phyloP scores from a whole-genome alignment of 1,284 basidiomycete species.

The Sanghuangporus sanghuang region DNA sequence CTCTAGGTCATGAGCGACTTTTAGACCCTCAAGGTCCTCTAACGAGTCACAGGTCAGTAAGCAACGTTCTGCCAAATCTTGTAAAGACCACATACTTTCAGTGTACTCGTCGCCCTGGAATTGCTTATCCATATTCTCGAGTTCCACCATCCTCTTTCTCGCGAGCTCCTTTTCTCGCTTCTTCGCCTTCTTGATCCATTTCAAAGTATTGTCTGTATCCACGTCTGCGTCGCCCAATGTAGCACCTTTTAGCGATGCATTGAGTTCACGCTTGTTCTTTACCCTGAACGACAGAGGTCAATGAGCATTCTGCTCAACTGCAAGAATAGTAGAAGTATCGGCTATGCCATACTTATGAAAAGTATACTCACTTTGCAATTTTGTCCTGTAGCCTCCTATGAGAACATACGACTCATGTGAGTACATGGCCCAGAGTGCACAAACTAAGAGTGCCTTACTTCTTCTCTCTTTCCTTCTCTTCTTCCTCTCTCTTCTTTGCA shows the following conservation, averaged over 20 bases:
- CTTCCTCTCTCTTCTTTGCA: slow-evolving; percentile 61
- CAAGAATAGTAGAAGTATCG: slow-evolving; percentile 46
- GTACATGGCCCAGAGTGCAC: not conserved
- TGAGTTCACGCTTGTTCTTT: slow-evolving; percentile 88
- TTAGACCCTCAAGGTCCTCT: slow-evolving; percentile 89
- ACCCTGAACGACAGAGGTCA: slow-evolving; percentile 57
- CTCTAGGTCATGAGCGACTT: slow-evolving; percentile 94
- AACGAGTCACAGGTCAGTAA: slow-evolving; percentile 2
- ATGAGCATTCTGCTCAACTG: slow-evolving; percentile 33
- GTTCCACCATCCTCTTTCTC: slow-evolving; percentile 69
- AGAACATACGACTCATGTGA: slow-evolving; percentile 10
- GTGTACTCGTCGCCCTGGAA: slow-evolving; percentile 71
- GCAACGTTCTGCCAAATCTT: not conserved
- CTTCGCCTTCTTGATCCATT: slow-evolving; percentile 88
- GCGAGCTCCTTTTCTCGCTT: slow-evolving; percentile 84
- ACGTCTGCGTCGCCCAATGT: slow-evolving; percentile 82
- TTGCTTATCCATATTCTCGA: slow-evolving; percentile 76
- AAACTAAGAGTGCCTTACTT: slow-evolving; percentile 45
- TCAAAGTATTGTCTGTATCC: slow-evolving; percentile 69
- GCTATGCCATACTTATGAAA: slow-evolving; percentile 25
- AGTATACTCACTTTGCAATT: slow-evolving; percentile 81
- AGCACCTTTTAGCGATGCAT: slow-evolving; percentile 82
- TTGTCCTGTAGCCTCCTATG: slow-evolving; percentile 68
- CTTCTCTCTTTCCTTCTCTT: slow-evolving; percentile 68
- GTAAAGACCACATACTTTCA: slow-evolving; percentile 53